These are phyloP conservation scores for Aspergillus phoenicis DNA, from an alignment of 2,329 filamentous ascomycete species.

Conservation along the genomic window DNA sequence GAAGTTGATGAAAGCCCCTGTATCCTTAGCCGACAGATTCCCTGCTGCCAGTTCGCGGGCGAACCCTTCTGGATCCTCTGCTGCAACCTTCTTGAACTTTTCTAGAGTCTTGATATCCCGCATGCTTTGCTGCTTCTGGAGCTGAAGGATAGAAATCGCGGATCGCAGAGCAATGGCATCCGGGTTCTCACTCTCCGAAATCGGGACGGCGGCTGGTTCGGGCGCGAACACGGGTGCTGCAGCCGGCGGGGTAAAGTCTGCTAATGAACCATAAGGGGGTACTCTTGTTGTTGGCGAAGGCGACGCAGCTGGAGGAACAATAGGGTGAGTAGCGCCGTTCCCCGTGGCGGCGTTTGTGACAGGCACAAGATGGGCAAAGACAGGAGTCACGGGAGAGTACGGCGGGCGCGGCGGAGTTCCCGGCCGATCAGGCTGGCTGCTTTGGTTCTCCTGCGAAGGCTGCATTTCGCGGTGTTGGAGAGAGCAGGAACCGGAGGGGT, in stretches of 20 bases:
- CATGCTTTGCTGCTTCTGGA: conserved; percentile 77
- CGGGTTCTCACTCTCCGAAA: conserved; percentile 63
- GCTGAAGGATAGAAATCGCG: conserved; percentile 81
- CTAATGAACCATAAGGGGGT: conserved; percentile 15
- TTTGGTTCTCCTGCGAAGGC: conserved; percentile 23
- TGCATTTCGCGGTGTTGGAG: conserved; percentile 24
- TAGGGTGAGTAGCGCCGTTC: conserved; percentile 29
- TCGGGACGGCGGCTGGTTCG: conserved; percentile 46
- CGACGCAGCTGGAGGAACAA: conserved; percentile 36
- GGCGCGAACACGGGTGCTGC: conserved; percentile 33
- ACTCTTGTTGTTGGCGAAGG: conserved; percentile 30
- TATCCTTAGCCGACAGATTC: conserved; percentile 52
- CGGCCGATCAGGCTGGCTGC: conserved; percentile 27
- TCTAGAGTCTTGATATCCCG: conserved; percentile 73
- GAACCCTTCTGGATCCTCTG: conserved; percentile 72
- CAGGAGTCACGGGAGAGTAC: conserved; percentile 52
- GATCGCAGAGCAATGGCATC: conserved; percentile 86
- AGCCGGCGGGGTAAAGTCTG: conserved; percentile 21
- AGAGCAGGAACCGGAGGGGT: background rate
- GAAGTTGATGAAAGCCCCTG: conserved; percentile 39
- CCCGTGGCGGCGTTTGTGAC: conserved; percentile 20
- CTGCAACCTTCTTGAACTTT: conserved; percentile 69
- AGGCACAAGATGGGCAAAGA: conserved; percentile 41
- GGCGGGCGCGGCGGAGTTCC: conserved; percentile 48
- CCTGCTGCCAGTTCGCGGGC: conserved; percentile 67